A percentile compares a stretch with the other conserved stretches of the same genome.
phyloP scores from a whole-genome alignment of 805 yeast species.

The Metschnikowia amazonensis region DNA sequence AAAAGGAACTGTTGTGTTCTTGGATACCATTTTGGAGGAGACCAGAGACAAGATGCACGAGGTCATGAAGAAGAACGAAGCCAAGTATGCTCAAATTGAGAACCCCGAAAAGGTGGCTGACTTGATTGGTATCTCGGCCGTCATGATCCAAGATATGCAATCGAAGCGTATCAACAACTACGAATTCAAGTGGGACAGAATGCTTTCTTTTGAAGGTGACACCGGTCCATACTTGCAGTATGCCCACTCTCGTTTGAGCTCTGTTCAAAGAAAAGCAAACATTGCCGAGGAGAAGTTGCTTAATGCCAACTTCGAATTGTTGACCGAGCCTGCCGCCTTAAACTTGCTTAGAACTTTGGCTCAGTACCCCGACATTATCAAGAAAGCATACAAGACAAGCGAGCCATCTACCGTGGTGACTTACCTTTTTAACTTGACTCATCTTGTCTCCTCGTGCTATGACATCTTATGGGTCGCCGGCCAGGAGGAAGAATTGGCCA shows the following conservation, averaged over 20 bases:
- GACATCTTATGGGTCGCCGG: constrained; percentile 96
- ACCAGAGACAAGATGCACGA: constrained; percentile 93
- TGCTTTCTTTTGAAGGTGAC: constrained; percentile 98
- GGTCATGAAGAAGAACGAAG: constrained; percentile 89
- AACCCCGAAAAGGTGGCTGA: constrained; percentile 95
- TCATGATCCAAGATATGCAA: constrained; percentile 99
- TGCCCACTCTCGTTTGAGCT: constrained; percentile 94
- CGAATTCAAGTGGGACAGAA: constrained; percentile 96
- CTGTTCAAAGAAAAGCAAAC: constrained; percentile 82
- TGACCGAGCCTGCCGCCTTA: constrained; percentile 68
- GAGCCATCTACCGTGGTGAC: constrained; percentile 96
- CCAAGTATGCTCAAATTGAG: constrained; percentile 86
- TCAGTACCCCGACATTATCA: constrained; percentile 86
- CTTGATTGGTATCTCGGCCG: constrained; percentile 92
- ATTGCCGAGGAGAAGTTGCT: constrained; percentile 38
- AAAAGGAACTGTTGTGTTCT: constrained; percentile 97
- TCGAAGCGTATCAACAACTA: constrained; percentile 95
- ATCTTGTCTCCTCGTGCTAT: constrained; percentile 93
- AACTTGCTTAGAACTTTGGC: constrained; percentile 73
- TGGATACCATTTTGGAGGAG: constrained; percentile 89
- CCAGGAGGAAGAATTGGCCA: constrained; percentile 79
- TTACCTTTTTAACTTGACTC: constrained; percentile 86
- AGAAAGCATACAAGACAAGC: constrained; percentile 74
- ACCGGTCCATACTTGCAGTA: constrained; percentile 98
- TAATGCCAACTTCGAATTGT: constrained; percentile 54